phyloP scores from a whole-genome alignment of 202 grass and related monocot genomes.

The Eragrostis tef region DNA sequence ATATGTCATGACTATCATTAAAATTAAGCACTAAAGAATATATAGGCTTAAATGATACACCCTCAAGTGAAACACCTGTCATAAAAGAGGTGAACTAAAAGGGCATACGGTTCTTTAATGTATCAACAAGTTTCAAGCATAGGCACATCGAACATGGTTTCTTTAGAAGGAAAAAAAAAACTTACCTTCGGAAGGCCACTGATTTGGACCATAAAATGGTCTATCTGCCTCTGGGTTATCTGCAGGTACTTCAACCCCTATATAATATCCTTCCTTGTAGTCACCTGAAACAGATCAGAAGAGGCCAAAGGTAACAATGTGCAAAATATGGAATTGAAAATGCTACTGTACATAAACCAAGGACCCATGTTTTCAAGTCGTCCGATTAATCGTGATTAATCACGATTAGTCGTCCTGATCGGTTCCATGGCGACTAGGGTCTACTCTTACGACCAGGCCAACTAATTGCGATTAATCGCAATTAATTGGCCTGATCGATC shows the following conservation, averaged over 20 bases:
- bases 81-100: neutral
- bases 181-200: constrained; percentile 77
- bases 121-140: constrained; percentile 18
- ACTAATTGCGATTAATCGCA: too few species aligned
- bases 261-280: constrained; percentile 96
- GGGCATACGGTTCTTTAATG: neutral
- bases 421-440: too few species aligned
- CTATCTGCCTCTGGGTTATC: constrained; percentile 73
- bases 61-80: neutral
- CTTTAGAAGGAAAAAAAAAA: constrained; percentile 8
- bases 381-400: too few species aligned
- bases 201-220: constrained; percentile 96
- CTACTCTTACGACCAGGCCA: too few species aligned
- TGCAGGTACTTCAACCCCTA: constrained; percentile 81
- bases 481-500: too few species aligned
- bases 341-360: constrained; percentile 17
- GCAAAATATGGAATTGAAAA: constrained; percentile 5
- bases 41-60: neutral
- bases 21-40: neutral
- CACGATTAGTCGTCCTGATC: too few species aligned
- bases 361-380: too few species aligned
- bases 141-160: neutral
- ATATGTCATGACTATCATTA: too few species aligned
- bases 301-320: constrained; percentile 10
- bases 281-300: constrained; percentile 62